Evolutionary conservation across 139 green algal species (phyloP).

Genomic region (Eudorina sp.): DNA sequence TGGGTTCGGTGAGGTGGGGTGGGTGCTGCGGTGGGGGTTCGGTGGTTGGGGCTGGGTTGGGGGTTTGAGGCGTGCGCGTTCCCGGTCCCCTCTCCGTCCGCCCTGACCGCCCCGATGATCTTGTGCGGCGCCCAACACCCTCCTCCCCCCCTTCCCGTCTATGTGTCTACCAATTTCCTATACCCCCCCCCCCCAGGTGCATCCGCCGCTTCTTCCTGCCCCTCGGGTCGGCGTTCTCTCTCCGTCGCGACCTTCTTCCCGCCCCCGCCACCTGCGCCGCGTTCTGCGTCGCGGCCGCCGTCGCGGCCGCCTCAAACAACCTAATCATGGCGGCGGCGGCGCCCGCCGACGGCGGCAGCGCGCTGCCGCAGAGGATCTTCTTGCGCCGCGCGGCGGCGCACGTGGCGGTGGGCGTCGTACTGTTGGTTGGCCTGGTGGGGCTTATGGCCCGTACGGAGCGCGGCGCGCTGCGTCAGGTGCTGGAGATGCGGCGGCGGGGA

Average conservation of each 20-base stretch:
- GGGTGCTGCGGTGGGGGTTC: no score
- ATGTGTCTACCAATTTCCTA: background rate
- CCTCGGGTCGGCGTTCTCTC: conserved; percentile 45
- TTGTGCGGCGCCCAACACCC: no score
- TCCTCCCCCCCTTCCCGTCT: background rate
- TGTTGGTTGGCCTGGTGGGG: conserved; percentile 49
- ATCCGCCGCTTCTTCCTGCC: conserved; percentile 45
- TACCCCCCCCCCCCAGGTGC: conserved; percentile 5
- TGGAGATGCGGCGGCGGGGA: conserved; percentile 9
- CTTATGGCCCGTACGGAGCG: conserved; percentile 48
- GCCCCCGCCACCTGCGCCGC: conserved; percentile 25
- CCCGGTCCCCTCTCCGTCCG: no score
- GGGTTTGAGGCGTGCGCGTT: no score
- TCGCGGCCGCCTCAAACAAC: conserved; percentile 11
- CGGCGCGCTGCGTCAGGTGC: conserved; percentile 9
- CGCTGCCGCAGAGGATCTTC: conserved; percentile 20
- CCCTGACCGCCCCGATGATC: no score
- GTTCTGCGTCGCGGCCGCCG: background rate
- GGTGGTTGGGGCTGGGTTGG: no score
- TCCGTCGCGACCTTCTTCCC: conserved; percentile 56
- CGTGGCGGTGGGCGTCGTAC: conserved; percentile 57
- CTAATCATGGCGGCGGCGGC: background rate
- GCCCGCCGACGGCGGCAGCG: no score
- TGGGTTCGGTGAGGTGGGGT: no score
- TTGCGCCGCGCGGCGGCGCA: conserved; percentile 49